Evolutionary conservation across 2,329 filamentous ascomycete species (phyloP).

Genomic region (Penicillium sp.): DNA sequence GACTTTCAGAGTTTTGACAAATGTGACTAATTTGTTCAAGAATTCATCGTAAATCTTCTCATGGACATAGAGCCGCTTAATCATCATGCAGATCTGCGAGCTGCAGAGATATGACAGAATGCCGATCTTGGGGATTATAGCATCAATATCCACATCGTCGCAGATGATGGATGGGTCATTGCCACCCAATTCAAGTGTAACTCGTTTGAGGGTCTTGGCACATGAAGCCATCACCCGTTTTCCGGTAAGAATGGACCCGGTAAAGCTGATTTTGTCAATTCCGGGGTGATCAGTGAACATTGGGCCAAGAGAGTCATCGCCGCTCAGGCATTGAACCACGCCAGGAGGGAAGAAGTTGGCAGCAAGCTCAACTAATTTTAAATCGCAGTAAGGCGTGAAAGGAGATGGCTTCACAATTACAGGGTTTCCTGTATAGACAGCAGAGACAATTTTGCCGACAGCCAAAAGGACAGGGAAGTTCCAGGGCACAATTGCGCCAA

Average conservation of each 20-base stretch:
- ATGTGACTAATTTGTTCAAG: constrained; percentile 47
- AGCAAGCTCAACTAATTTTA: constrained; percentile 55
- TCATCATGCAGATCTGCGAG: constrained; percentile 57
- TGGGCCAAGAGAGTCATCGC: constrained; percentile 56
- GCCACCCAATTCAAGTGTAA: constrained; percentile 56
- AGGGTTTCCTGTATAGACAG: constrained; percentile 54
- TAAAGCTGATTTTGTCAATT: constrained; percentile 60
- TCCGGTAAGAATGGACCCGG: constrained; percentile 54
- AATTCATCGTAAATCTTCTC: constrained; percentile 60
- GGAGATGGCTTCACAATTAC: constrained; percentile 57
- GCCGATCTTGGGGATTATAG: constrained; percentile 48
- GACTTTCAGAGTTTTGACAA: constrained; percentile 45
- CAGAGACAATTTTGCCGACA: constrained; percentile 52
- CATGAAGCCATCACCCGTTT: constrained; percentile 52
- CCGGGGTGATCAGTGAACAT: constrained; percentile 54
- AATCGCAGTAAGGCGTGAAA: constrained; percentile 53
- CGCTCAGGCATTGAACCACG: constrained; percentile 57
- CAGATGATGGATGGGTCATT: constrained; percentile 58
- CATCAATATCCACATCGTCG: constrained; percentile 52
- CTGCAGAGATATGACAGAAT: constrained; percentile 53
- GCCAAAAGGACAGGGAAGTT: constrained; percentile 51
- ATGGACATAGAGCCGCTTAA: constrained; percentile 62
- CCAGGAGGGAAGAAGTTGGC: constrained; percentile 54
- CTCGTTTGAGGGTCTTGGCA: constrained; percentile 53
- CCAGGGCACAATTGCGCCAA: constrained; percentile 60